These are phyloP conservation scores for Septoria petroselini DNA, from an alignment of 2,329 filamentous ascomycete species.

Conservation along the genomic window DNA sequence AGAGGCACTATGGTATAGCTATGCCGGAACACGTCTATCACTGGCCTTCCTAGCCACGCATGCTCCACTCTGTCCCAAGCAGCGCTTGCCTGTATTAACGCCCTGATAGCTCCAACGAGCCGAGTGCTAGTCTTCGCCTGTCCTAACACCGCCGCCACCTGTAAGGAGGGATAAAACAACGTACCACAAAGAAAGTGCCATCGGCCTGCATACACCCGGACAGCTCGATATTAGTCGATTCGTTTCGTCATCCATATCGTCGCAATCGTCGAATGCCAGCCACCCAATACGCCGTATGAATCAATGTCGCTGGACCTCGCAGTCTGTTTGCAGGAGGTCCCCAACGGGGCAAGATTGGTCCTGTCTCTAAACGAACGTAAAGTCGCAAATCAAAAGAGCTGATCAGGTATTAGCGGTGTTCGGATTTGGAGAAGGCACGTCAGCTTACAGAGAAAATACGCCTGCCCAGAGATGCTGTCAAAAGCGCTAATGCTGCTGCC, in stretches of 20 bases:
- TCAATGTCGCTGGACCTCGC: constrained; percentile 20
- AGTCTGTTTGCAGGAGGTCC: constrained; percentile 16
- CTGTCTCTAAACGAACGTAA: constrained; percentile 21
- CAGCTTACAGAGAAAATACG: constrained; percentile 13
- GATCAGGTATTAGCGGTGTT: neutral
- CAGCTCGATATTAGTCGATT: constrained; percentile 25
- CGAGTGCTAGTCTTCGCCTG: constrained; percentile 5
- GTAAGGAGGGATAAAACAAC: constrained; percentile 18
- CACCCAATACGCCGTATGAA: constrained; percentile 22
- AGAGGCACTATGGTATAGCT: constrained; percentile 12
- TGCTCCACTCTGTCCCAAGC: constrained; percentile 13
- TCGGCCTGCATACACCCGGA: constrained; percentile 15
- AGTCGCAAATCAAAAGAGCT: constrained; percentile 20
- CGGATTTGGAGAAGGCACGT: neutral
- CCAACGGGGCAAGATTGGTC: constrained; percentile 18
- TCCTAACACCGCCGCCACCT: constrained; percentile 13
- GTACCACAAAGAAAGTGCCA: constrained; percentile 25
- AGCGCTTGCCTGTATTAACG: constrained; percentile 14
- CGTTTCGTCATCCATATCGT: constrained; percentile 29
- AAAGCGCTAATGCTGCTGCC: constrained; percentile 18
- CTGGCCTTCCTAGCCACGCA: constrained; percentile 8
- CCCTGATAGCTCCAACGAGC: constrained; percentile 18
- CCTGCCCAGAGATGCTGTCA: constrained; percentile 5
- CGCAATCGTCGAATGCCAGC: constrained; percentile 24
- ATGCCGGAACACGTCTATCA: constrained; percentile 16